Evolutionary conservation across 1,284 basidiomycete genomes (phyloP).

Genomic region (Inonotus hispidus): DNA sequence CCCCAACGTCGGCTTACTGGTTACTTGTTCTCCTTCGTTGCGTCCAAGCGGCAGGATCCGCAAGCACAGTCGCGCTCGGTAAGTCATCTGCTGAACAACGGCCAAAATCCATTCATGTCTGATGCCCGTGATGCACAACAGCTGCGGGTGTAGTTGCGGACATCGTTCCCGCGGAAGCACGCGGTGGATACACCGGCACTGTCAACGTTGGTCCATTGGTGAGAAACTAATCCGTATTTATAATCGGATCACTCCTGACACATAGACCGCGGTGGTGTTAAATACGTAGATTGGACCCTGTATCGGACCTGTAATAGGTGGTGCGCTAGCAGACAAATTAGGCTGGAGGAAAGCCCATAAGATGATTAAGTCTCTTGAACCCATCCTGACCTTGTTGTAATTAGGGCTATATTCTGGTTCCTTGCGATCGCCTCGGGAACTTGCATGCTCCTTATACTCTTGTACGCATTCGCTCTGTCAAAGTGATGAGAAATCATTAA

Average conservation of each 20-base stretch:
- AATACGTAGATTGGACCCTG: constrained; percentile 31
- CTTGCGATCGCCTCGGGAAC: constrained; percentile 54
- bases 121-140: constrained; percentile 9
- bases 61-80: constrained; percentile 40
- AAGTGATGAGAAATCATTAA: not conserved
- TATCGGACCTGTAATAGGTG: constrained; percentile 48
- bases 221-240: constrained; percentile 16
- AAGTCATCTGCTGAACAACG: constrained; percentile 13
- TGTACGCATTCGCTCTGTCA: constrained; percentile 36
- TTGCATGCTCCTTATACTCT: constrained; percentile 48
- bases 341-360: constrained; percentile 56
- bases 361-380: not conserved
- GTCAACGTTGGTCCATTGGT: constrained; percentile 36
- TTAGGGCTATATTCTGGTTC: constrained; percentile 77
- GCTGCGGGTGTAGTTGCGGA: constrained; percentile 38
- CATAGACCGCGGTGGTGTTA: not conserved
- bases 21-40: constrained; percentile 42
- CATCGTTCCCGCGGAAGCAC: constrained; percentile 33
- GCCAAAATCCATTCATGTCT: not conserved
- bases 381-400: not conserved
- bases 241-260: not conserved
- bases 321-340: constrained; percentile 47
- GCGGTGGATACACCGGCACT: constrained; percentile 36
- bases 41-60: constrained; percentile 42
- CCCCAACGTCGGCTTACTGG: constrained; percentile 42